Evolutionary conservation across 371 early-diverging fungal genomes (phyloP).

Genomic region (Mortierella sp.): DNA sequence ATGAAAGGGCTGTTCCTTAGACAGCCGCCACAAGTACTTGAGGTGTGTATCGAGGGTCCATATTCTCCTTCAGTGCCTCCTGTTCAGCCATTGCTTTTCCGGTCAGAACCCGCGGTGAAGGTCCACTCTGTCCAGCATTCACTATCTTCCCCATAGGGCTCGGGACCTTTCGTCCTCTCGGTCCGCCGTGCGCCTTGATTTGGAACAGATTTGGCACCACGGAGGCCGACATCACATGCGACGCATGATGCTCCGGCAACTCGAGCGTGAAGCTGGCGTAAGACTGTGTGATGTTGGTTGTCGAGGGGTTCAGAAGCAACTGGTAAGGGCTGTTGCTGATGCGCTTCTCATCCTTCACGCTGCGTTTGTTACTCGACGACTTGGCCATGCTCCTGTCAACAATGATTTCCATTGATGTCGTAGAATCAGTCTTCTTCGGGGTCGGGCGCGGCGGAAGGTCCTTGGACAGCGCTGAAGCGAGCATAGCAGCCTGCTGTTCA

Average conservation of each 20-base stretch:
- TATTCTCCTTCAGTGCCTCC: constrained; percentile 14
- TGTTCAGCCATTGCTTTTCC: not conserved
- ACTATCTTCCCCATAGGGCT: constrained; percentile 5
- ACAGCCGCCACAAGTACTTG: constrained; percentile 7
- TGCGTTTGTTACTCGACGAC: not conserved
- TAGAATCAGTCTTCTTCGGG: not conserved
- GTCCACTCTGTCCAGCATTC: constrained; percentile 1
- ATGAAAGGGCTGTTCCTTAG: not conserved
- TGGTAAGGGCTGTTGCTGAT: constrained; percentile 28
- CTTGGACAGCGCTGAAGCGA: too few relatives aligned
- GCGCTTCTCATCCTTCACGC: not conserved
- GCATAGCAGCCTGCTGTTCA: constrained; percentile 14
- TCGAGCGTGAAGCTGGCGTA: constrained; percentile 33
- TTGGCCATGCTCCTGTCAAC: constrained; percentile 1
- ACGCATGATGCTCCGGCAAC: constrained; percentile 18
- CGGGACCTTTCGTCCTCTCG: not conserved
- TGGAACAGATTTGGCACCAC: constrained; percentile 13
- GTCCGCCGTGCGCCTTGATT: constrained; percentile 15
- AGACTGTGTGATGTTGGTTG: constrained; percentile 35
- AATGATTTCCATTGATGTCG: not conserved
- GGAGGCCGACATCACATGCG: constrained; percentile 21
- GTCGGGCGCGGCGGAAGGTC: constrained; percentile 17
- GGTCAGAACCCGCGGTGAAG: constrained; percentile 21
- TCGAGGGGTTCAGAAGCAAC: constrained; percentile 24
- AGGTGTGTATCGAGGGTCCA: constrained; percentile 6